A percentile compares a stretch with the other conserved stretches of the same genome.
phyloP scores from a whole-genome alignment of 768 basidiomycete species.

The Stropharia rugosoannulata region DNA sequence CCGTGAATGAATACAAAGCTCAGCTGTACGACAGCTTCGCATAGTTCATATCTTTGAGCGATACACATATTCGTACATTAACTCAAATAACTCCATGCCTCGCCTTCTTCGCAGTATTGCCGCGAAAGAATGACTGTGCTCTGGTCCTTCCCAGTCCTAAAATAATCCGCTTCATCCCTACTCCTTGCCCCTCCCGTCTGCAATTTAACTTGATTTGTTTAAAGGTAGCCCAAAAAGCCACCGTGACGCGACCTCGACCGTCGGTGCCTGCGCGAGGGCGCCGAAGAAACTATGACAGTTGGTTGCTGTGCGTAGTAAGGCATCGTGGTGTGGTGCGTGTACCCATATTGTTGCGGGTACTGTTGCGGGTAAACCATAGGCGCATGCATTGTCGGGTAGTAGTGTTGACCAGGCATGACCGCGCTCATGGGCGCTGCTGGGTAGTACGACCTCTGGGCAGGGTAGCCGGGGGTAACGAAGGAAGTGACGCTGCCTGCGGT shows the following conservation, averaged over 20 bases:
- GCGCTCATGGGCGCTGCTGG: conserved; percentile 26
- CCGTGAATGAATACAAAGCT: conserved; percentile 14
- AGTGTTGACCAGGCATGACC: conserved; percentile 23
- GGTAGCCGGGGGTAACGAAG: conserved; percentile 18
- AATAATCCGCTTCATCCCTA: not conserved
- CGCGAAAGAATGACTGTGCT: no score
- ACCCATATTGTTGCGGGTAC: conserved; percentile 13
- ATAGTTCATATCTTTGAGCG: conserved; percentile 11
- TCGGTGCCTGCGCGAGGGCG: conserved; percentile 11
- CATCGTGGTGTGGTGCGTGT: conserved; percentile 7
- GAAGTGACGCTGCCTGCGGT: conserved; percentile 22
- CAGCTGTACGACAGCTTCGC: conserved; percentile 17
- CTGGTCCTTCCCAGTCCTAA: not conserved
- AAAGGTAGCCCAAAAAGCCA: conserved; percentile 25
- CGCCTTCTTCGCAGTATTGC: not conserved
- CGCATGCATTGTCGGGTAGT: conserved; percentile 26
- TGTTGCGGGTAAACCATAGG: conserved; percentile 15
- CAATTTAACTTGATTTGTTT: conserved; percentile 6
- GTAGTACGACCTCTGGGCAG: conserved; percentile 15
- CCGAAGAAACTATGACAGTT: conserved; percentile 21
- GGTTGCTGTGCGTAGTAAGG: conserved; percentile 18
- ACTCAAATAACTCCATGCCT: not conserved
- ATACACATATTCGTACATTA: conserved; percentile 4
- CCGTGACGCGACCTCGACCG: conserved; percentile 18
- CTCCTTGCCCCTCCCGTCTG: conserved; percentile 1